Percentiles rank a stretch among this genome's conserved stretches.
Conservation (phyloP, 2,329 filamentous ascomycete genomes). For the Bertia moriformis region DNA sequence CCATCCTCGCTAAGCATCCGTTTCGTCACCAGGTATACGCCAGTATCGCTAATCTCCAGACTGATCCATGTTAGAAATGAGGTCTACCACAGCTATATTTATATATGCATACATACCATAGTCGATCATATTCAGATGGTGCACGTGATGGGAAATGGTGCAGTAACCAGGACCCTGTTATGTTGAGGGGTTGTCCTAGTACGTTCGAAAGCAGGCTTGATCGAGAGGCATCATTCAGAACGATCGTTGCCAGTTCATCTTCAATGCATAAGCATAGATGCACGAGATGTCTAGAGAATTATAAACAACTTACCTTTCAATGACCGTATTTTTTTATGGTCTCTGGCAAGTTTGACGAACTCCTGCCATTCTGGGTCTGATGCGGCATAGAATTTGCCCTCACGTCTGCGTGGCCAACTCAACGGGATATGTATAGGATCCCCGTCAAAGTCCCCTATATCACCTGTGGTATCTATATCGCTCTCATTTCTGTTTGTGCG, state of each 20-base stretch:
- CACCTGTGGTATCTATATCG: too few species aligned
- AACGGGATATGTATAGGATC: neutral
- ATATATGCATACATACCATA: conserved; percentile 12
- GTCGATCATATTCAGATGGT: conserved; percentile 14
- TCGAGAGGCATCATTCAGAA: neutral
- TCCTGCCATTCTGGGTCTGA: neutral
- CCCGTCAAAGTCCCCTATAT: too few species aligned
- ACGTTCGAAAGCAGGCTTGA: conserved; percentile 6
- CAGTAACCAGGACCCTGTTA: conserved; percentile 15
- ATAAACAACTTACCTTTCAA: neutral
- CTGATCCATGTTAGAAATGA: neutral
- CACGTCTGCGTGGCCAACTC: neutral
- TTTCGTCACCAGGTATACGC: neutral
- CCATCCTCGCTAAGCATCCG: conserved; percentile 7
- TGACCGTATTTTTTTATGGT: neutral
- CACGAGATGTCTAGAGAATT: too few species aligned
- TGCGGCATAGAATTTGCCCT: neutral
- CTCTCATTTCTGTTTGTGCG: too few species aligned
- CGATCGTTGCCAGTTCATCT: neutral
- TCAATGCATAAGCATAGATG: neutral
- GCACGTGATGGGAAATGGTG: conserved; percentile 17
- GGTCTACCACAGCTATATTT: conserved; percentile 3
- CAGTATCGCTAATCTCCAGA: neutral
- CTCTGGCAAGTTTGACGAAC: neutral
- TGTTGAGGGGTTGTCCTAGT: conserved; percentile 12